phyloP scores from a whole-genome alignment of 2,329 filamentous ascomycete genomes.

The Colletotrichum spaethianum region DNA sequence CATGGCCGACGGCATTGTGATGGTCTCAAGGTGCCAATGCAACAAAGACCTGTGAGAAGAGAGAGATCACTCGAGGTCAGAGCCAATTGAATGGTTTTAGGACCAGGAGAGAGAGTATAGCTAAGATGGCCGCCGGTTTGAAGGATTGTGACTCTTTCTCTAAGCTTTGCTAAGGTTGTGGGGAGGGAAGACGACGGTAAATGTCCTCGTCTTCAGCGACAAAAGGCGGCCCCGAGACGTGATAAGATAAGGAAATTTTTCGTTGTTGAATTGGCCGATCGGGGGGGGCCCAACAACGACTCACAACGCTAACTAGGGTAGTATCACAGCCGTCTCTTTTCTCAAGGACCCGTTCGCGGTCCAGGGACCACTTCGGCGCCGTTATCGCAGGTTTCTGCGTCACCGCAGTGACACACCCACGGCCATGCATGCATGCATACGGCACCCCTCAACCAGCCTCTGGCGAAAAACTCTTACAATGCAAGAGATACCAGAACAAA shows the following conservation, averaged over 20 bases:
- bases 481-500: constrained; percentile 18
- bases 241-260: constrained; percentile 46
- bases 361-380: constrained; percentile 37
- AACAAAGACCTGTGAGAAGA: constrained; percentile 24
- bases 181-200: constrained; percentile 19
- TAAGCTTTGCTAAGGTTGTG: constrained; percentile 37
- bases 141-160: constrained; percentile 41
- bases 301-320: constrained; percentile 30
- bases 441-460: constrained; percentile 8
- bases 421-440: background rate
- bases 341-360: constrained; percentile 15
- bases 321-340: constrained; percentile 23
- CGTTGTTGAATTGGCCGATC: constrained; percentile 39
- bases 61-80: constrained; percentile 35
- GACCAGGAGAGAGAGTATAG: constrained; percentile 37
- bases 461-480: constrained; percentile 36
- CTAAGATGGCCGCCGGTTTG: constrained; percentile 33
- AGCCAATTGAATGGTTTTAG: constrained; percentile 42
- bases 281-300: constrained; percentile 34
- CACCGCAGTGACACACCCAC: constrained; percentile 37
- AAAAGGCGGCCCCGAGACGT: constrained; percentile 36
- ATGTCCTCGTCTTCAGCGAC: constrained; percentile 36
- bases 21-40: constrained; percentile 27
- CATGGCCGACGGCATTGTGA: constrained; percentile 57
- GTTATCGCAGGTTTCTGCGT: constrained; percentile 39